Evolutionary conservation across 2,329 filamentous ascomycete species (phyloP).

Genomic region (Cercospora berteroae): DNA sequence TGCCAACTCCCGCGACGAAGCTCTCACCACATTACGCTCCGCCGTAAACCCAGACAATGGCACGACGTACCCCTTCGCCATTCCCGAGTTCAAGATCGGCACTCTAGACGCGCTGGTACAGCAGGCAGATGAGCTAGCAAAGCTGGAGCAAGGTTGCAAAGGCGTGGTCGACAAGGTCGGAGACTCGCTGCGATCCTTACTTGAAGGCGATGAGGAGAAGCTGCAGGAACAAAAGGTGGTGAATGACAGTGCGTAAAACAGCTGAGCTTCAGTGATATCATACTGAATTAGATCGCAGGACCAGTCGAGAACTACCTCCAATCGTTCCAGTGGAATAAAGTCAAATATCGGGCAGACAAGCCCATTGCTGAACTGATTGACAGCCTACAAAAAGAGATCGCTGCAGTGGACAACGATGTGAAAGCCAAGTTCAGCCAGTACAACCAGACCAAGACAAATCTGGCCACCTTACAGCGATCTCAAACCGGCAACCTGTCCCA

Average conservation of each 20-base stretch:
- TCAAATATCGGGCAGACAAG: slow-evolving; percentile 93
- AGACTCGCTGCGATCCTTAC: slow-evolving; percentile 76
- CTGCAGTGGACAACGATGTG: slow-evolving; percentile 92
- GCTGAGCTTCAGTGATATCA: background rate
- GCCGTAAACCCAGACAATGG: slow-evolving; percentile 74
- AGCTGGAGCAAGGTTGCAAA: slow-evolving; percentile 78
- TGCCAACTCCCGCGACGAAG: slow-evolving; percentile 75
- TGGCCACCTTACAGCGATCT: slow-evolving; percentile 77
- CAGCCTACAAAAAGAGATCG: slow-evolving; percentile 85
- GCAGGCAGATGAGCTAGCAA: slow-evolving; percentile 90
- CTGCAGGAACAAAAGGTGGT: slow-evolving; percentile 85
- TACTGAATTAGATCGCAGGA: slow-evolving; percentile 55
- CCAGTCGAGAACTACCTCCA: slow-evolving; percentile 92
- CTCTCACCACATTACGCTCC: slow-evolving; percentile 70
- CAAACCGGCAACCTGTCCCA: slow-evolving; percentile 93
- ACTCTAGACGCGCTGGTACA: slow-evolving; percentile 92
- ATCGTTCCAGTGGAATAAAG: slow-evolving; percentile 93
- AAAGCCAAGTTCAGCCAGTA: slow-evolving; percentile 94
- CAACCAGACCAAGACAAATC: slow-evolving; percentile 82
- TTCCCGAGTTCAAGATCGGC: slow-evolving; percentile 96
- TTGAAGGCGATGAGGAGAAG: slow-evolving; percentile 81
- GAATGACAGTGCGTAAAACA: slow-evolving; percentile 73
- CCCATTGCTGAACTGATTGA: slow-evolving; percentile 83
- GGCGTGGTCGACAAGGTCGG: slow-evolving; percentile 82
- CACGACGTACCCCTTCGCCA: slow-evolving; percentile 70